These are phyloP conservation scores for Endothia cerciana DNA, from an alignment of 2,329 filamentous ascomycete species.

Conservation along the genomic window DNA sequence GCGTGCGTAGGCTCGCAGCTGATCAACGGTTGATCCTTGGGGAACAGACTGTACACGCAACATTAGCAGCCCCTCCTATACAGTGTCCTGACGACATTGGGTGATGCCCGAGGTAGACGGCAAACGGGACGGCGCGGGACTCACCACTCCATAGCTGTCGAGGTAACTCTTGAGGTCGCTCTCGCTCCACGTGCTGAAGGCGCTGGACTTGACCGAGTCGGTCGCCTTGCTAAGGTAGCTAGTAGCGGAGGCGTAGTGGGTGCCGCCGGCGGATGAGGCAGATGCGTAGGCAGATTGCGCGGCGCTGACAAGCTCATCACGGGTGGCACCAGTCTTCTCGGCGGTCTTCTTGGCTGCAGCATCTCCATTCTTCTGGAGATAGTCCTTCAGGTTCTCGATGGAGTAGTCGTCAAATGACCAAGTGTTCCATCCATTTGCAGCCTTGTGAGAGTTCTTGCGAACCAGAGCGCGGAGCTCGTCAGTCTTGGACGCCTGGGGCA, in stretches of 20 bases:
- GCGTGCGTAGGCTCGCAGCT: conserved; percentile 71
- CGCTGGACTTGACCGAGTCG: conserved; percentile 63
- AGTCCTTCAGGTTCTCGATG: conserved; percentile 68
- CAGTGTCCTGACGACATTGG: neutral
- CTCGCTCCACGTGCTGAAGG: conserved; percentile 75
- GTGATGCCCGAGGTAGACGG: neutral
- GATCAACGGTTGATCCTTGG: conserved; percentile 69
- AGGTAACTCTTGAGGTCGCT: conserved; percentile 78
- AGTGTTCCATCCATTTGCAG: conserved; percentile 66
- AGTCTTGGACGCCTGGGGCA: conserved; percentile 71
- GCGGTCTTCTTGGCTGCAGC: conserved; percentile 61
- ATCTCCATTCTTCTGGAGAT: conserved; percentile 57
- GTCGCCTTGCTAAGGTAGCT: conserved; percentile 71
- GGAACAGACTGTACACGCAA: conserved; percentile 51
- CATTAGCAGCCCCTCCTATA: conserved; percentile 30
- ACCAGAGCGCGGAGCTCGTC: conserved; percentile 76
- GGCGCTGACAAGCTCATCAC: conserved; percentile 73
- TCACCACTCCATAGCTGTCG: conserved; percentile 74
- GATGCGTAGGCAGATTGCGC: conserved; percentile 64
- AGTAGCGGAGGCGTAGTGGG: conserved; percentile 68
- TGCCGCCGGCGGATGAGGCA: conserved; percentile 62
- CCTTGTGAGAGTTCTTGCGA: conserved; percentile 74
- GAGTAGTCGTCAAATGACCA: conserved; percentile 84
- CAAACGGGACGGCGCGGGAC: conserved; percentile 24
- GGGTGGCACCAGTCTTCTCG: conserved; percentile 66